Conservation (phyloP, 2,329 filamentous ascomycete species). For the Elsinoe australis region DNA sequence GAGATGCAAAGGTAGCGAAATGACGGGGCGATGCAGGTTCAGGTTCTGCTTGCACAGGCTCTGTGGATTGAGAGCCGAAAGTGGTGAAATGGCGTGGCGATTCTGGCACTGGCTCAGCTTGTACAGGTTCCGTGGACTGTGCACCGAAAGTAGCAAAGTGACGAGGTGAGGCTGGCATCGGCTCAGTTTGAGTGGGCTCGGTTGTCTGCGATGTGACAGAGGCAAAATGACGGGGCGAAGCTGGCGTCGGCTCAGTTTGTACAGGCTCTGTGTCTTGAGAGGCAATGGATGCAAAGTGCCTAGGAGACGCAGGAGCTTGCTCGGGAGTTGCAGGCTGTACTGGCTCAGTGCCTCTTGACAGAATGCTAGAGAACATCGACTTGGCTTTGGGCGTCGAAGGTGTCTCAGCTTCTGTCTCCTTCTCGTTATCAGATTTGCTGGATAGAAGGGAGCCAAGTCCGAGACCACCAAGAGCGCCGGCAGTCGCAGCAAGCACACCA, state of each 20-base stretch:
- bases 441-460: conserved; percentile 32
- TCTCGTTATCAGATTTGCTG: conserved; percentile 18
- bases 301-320: conserved; percentile 19
- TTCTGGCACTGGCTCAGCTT: not conserved
- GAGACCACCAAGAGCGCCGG: conserved; percentile 28
- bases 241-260: not conserved
- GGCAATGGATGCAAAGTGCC: conserved; percentile 37
- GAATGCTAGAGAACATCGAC: conserved; percentile 9
- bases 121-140: conserved; percentile 28
- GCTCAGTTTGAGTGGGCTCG: not conserved
- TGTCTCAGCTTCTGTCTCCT: conserved; percentile 15
- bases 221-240: conserved; percentile 33
- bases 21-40: conserved; percentile 25
- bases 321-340: conserved; percentile 8
- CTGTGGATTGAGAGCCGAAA: conserved; percentile 26
- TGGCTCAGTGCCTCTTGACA: conserved; percentile 13
- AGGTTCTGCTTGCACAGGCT: not conserved
- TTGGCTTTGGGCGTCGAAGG: conserved; percentile 1
- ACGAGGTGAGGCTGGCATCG: conserved; percentile 23
- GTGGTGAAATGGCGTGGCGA: conserved; percentile 29
- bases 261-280: conserved; percentile 32
- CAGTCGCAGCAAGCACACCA: conserved; percentile 21
- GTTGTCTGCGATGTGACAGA: conserved; percentile 38
- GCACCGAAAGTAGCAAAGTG: conserved; percentile 38
- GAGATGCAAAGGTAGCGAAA: conserved; percentile 38